These are phyloP conservation scores for Candida dubliniensis DNA, from an alignment of 1,139 yeast species.

Conservation along the genomic window DNA sequence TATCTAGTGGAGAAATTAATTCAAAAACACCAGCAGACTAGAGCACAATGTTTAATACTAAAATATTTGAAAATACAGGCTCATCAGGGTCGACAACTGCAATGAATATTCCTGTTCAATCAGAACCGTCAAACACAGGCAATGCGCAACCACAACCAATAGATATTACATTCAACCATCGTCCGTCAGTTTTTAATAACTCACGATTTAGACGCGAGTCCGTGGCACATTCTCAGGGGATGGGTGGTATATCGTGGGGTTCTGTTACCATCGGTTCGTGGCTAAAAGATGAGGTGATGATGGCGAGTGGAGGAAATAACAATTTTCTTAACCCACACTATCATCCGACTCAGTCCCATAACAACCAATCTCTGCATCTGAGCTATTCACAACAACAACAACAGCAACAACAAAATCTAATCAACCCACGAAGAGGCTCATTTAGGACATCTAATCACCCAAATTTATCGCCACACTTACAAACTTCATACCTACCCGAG, in stretches of 20 bases:
- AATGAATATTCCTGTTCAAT: conserved; percentile 9
- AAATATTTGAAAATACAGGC: conserved; percentile 28
- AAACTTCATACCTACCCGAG: conserved; percentile 82
- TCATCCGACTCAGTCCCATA: conserved; percentile 6
- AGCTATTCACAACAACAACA: conserved; percentile 6
- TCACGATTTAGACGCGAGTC: conserved; percentile 71
- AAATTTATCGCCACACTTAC: conserved; percentile 60
- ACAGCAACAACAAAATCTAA: conserved; percentile 22
- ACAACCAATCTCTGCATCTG: conserved; percentile 17
- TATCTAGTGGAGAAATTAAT: no score
- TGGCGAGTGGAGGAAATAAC: conserved; percentile 28
- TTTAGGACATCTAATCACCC: conserved; percentile 24
- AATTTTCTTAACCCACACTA: conserved; percentile 16
- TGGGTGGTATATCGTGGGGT: conserved; percentile 99
- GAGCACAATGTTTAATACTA: conserved; percentile 31
- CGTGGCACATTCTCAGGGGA: conserved; percentile 93
- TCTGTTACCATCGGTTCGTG: conserved; percentile 92
- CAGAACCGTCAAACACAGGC: not conserved
- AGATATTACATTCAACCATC: conserved; percentile 48
- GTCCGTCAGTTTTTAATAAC: conserved; percentile 39
- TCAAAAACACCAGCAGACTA: not conserved
- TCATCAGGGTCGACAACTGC: conserved; percentile 17
- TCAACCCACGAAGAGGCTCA: conserved; percentile 47
- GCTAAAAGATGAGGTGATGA: conserved; percentile 89
- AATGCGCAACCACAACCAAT: conserved; percentile 40